Evolutionary conservation across 164 flowering plant genomes (phyloP).

Genomic region (Chloranthus sessilifolius): DNA sequence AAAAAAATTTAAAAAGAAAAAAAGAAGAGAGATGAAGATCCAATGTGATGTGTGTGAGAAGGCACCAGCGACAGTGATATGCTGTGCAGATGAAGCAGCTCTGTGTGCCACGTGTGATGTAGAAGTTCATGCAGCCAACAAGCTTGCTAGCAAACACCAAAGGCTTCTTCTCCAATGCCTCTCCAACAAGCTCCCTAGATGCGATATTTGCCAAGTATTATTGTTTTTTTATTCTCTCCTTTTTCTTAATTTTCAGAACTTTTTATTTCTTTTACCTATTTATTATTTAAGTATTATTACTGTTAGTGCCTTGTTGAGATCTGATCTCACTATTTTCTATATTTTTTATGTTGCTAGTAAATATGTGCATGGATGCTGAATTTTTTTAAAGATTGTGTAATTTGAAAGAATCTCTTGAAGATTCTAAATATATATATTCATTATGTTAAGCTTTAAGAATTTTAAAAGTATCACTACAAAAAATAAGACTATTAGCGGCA

Average conservation of each 20-base stretch:
- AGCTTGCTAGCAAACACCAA: conserved; percentile 98
- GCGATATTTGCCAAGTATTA: conserved; percentile 96
- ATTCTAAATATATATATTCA: no score
- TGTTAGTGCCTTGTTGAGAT: not conserved
- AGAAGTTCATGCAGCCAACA: conserved; percentile 92
- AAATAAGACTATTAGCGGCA: no score
- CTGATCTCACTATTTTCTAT: not conserved
- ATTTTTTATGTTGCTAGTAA: not conserved
- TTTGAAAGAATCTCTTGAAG: no score
- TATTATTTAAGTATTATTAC: not conserved
- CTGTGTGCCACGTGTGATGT: conserved; percentile 79
- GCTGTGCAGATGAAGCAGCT: conserved; percentile 98
- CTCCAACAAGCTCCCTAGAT: conserved; percentile 75
- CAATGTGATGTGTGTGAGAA: conserved; percentile 98
- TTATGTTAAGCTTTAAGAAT: no score
- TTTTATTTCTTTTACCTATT: not conserved
- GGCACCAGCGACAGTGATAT: conserved; percentile 85
- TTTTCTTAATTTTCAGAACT: not conserved
- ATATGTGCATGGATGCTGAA: no score
- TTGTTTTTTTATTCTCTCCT: not conserved
- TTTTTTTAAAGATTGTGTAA: no score
- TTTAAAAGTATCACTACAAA: no score
- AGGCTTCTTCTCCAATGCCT: conserved; percentile 76
- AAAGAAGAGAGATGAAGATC: conserved; percentile 59
- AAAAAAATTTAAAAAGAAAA: conserved; percentile 2